A percentile compares a stretch with the other conserved stretches of the same genome.
Conservation (phyloP, 306 rosid species). For the Pueraria montana region DNA sequence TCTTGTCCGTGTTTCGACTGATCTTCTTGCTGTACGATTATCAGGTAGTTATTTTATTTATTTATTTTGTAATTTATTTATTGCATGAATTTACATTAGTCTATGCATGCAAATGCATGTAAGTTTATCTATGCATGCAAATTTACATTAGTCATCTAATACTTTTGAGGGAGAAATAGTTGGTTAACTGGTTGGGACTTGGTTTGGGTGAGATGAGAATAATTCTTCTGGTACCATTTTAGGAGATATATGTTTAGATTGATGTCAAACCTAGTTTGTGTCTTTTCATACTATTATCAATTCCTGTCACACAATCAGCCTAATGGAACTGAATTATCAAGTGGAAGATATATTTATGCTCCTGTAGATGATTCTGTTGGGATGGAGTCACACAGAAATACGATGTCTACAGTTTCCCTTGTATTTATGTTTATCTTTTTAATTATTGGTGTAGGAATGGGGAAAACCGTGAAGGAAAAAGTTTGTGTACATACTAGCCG, state of each 20-base stretch:
- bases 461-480: slow-evolving; percentile 97
- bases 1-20: slow-evolving; percentile 94
- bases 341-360: slow-evolving; percentile 33
- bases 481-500: slow-evolving; percentile 99
- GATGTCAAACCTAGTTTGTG: slow-evolving; percentile 27
- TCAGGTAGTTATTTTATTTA: slow-evolving; percentile 72
- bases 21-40: slow-evolving; percentile 88
- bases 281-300: slow-evolving; percentile 30
- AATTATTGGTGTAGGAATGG: slow-evolving; percentile 77
- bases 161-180: slow-evolving; percentile 26
- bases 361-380: slow-evolving; percentile 24
- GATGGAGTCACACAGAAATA: slow-evolving; percentile 35
- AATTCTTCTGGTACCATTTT: slow-evolving; percentile 30
- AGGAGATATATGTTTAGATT: slow-evolving; percentile 21
- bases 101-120: neutral
- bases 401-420: slow-evolving; percentile 35
- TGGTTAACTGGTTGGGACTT: slow-evolving; percentile 28
- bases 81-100: slow-evolving; percentile 11
- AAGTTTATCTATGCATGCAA: neutral
- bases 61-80: neutral
- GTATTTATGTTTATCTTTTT: slow-evolving; percentile 44
- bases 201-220: slow-evolving; percentile 34
- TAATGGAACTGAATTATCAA: slow-evolving; percentile 33
- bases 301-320: slow-evolving; percentile 32
- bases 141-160: slow-evolving; percentile 21